Percentiles rank a stretch among this genome's conserved stretches.
Conservation (phyloP, 1,284 basidiomycete species). For the Caloboletus inedulis region DNA sequence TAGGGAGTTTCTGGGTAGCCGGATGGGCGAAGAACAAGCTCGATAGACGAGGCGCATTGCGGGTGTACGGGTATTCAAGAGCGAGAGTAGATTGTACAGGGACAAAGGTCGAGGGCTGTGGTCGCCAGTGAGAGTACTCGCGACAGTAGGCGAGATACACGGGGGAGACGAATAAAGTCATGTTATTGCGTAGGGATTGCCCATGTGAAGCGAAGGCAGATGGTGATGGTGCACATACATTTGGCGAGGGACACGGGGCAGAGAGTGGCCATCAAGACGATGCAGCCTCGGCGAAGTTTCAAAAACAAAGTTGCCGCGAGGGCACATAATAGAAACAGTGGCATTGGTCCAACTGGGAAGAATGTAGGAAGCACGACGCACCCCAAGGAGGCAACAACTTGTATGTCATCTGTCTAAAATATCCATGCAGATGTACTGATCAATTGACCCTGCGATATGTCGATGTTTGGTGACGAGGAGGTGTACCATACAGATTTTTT, state of each 20-base stretch:
- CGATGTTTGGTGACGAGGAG: not conserved
- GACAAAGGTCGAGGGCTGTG: not conserved
- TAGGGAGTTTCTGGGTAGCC: not conserved
- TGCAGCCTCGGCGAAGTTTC: not conserved
- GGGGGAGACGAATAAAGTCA: not conserved
- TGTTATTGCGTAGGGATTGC: not conserved
- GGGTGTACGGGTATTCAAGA: not conserved
- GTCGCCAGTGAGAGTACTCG: not conserved
- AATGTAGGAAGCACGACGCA: not conserved
- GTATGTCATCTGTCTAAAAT: not conserved
- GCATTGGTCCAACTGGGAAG: not conserved
- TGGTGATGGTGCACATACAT: not conserved
- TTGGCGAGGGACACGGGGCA: not conserved
- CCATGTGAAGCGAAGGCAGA: not conserved
- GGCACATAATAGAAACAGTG: not conserved
- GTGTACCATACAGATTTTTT: not conserved
- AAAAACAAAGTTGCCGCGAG: not conserved
- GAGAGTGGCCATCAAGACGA: not conserved
- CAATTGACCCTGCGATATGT: not conserved
- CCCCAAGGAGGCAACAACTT: not conserved
- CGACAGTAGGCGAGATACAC: not conserved
- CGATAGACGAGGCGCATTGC: not conserved
- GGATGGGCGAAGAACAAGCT: not conserved
- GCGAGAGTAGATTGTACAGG: not conserved
- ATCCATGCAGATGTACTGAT: not conserved